Conservation (phyloP, 2,329 filamentous ascomycete genomes). For the Aspergillus carbonarius region DNA sequence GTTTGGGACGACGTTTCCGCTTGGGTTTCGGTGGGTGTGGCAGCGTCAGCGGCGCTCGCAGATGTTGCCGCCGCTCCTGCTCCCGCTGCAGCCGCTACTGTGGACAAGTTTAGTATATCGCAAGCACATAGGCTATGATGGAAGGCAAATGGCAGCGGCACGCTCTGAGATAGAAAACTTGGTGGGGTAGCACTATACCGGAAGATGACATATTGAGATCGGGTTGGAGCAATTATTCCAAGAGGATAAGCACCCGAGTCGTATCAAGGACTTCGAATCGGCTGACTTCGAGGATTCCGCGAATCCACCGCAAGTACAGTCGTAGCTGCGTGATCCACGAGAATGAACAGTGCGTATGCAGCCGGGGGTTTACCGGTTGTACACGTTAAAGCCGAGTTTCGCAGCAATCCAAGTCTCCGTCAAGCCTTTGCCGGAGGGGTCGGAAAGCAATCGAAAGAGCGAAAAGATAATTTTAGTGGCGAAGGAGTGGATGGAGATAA, state of each 20-base stretch:
- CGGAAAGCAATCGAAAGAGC: background rate
- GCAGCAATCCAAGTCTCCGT: background rate
- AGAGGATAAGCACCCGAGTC: background rate
- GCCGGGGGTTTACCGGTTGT: constrained; percentile 1
- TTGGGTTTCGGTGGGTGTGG: constrained; percentile 8
- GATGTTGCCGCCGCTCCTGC: constrained; percentile 7
- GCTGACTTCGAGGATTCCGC: background rate
- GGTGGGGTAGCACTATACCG: constrained; percentile 1
- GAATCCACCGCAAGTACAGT: background rate
- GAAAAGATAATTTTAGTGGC: constrained; percentile 1
- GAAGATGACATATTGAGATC: background rate
- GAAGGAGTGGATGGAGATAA: constrained; percentile 4
- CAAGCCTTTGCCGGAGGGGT: background rate
- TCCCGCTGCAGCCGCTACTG: constrained; percentile 1
- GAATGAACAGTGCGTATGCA: background rate
- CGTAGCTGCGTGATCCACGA: background rate
- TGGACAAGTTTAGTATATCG: background rate
- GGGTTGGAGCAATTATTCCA: background rate
- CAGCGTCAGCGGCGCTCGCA: constrained; percentile 9
- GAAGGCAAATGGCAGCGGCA: background rate
- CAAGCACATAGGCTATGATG: background rate
- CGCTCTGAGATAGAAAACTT: background rate
- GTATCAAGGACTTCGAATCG: background rate
- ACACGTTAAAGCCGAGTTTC: constrained; percentile 8
- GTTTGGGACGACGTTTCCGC: constrained; percentile 10